Conservation (phyloP, 2,329 filamentous ascomycete species). For the Paraphaeosphaeria sporulosa region DNA sequence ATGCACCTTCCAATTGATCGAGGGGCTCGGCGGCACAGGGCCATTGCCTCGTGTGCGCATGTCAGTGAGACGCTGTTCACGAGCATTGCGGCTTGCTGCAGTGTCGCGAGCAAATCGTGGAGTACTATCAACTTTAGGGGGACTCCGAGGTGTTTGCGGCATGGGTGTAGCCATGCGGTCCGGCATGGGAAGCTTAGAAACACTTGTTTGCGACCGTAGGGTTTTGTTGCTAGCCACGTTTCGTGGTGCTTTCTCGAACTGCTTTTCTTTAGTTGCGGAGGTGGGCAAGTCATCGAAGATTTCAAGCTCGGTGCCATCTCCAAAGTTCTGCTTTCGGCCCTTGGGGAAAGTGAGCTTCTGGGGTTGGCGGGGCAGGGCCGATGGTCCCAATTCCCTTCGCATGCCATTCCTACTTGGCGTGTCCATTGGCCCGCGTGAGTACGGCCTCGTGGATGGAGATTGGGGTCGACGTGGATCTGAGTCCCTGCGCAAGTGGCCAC, state of each 20-base stretch:
- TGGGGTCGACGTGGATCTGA: constrained; percentile 69
- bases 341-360: constrained; percentile 57
- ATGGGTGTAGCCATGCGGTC: constrained; percentile 57
- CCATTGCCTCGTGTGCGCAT: constrained; percentile 55
- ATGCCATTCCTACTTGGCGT: constrained; percentile 56
- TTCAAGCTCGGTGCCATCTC: constrained; percentile 91
- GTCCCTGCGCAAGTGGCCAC: constrained; percentile 79
- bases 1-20: constrained; percentile 67
- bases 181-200: constrained; percentile 49
- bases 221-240: constrained; percentile 73
- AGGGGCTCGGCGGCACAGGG: constrained; percentile 58
- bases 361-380: constrained; percentile 59
- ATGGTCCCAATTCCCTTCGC: constrained; percentile 56
- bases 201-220: constrained; percentile 59
- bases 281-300: constrained; percentile 95
- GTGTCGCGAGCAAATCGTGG: constrained; percentile 73
- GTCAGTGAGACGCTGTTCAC: constrained; percentile 65
- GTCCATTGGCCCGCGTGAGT: constrained; percentile 59
- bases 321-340: constrained; percentile 63
- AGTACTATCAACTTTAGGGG: constrained; percentile 59
- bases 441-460: constrained; percentile 55
- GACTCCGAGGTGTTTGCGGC: constrained; percentile 64
- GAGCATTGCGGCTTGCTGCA: constrained; percentile 69
- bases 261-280: constrained; percentile 80
- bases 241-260: constrained; percentile 80